Evolutionary conservation across 306 rosid genomes (phyloP).

Genomic region (Vicia villosa): DNA sequence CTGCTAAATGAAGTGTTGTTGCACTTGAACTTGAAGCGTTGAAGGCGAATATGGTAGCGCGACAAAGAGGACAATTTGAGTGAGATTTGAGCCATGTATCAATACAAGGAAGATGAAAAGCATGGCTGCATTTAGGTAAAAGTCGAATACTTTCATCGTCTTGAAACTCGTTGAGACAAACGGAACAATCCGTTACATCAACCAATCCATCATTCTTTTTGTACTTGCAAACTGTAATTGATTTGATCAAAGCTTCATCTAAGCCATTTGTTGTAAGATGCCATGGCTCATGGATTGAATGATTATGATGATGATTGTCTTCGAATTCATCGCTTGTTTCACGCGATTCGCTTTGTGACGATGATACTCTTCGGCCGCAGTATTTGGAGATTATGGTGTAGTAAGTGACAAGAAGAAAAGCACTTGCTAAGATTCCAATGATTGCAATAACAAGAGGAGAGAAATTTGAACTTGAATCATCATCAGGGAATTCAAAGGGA

Average conservation of each 20-base stretch:
- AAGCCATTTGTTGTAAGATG: conserved; percentile 59
- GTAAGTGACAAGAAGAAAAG: conserved; percentile 83
- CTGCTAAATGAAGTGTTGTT: conserved; percentile 31
- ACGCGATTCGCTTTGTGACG: conserved; percentile 32
- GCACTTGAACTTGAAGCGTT: conserved; percentile 36
- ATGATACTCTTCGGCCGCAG: conserved; percentile 54
- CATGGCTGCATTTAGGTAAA: conserved; percentile 89
- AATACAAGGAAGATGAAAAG: conserved; percentile 85
- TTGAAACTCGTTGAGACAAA: conserved; percentile 87
- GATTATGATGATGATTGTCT: conserved; percentile 49
- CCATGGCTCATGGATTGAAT: conserved; percentile 76
- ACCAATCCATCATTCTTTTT: conserved; percentile 69
- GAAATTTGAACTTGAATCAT: conserved; percentile 58
- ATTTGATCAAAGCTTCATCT: conserved; percentile 76
- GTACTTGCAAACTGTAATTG: conserved; percentile 75
- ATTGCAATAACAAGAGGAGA: conserved; percentile 88
- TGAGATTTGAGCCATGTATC: conserved; percentile 95
- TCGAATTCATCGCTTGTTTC: conserved; percentile 48
- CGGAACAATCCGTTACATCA: conserved; percentile 77
- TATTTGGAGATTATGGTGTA: conserved; percentile 81
- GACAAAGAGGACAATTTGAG: conserved; percentile 89
- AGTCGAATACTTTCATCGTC: conserved; percentile 71
- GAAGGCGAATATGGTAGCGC: conserved; percentile 59
- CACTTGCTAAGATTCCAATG: conserved; percentile 83
- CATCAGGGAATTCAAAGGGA: conserved; percentile 61